phyloP scores from a whole-genome alignment of 2,329 filamentous ascomycete species.

The Cercospora nicotianae region DNA sequence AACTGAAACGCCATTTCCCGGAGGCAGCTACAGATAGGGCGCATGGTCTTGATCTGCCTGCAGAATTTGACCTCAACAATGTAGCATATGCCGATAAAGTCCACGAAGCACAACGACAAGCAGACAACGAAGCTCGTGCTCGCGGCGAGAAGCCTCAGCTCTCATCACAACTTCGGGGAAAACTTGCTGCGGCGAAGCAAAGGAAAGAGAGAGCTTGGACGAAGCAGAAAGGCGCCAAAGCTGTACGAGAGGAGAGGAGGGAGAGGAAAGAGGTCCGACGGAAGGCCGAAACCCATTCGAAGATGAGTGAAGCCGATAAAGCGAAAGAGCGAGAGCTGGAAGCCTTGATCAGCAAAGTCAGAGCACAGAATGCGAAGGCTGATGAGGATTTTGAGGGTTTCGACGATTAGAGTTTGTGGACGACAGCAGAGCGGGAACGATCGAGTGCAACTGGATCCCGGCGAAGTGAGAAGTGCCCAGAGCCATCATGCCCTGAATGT shows the following conservation, averaged over 20 bases:
- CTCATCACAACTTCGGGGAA: conserved; percentile 34
- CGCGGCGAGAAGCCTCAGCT: conserved; percentile 31
- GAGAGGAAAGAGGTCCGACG: conserved; percentile 39
- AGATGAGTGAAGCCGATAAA: conserved; percentile 37
- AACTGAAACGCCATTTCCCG: conserved; percentile 54
- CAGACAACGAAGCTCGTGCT: conserved; percentile 36
- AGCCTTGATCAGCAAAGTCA: conserved; percentile 38
- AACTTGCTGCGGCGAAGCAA: conserved; percentile 31
- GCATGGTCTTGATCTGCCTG: conserved; percentile 41
- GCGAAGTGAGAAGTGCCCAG: no score
- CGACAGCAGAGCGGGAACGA: no score
- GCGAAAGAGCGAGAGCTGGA: conserved; percentile 37
- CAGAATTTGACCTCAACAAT: conserved; percentile 40
- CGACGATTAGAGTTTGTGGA: conserved; percentile 19
- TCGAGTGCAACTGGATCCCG: no score
- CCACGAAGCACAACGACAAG: conserved; percentile 46
- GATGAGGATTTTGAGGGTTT: conserved; percentile 33
- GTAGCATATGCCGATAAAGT: conserved; percentile 49
- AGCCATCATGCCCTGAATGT: no score
- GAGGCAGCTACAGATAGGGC: conserved; percentile 42
- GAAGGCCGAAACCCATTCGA: conserved; percentile 34
- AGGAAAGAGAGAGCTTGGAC: conserved; percentile 42
- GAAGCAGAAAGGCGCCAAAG: conserved; percentile 40
- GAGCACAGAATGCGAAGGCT: conserved; percentile 28
- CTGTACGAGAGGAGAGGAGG: conserved; percentile 36